Conservation (phyloP, 768 basidiomycete genomes). For the Phaeolepiota aurea region DNA sequence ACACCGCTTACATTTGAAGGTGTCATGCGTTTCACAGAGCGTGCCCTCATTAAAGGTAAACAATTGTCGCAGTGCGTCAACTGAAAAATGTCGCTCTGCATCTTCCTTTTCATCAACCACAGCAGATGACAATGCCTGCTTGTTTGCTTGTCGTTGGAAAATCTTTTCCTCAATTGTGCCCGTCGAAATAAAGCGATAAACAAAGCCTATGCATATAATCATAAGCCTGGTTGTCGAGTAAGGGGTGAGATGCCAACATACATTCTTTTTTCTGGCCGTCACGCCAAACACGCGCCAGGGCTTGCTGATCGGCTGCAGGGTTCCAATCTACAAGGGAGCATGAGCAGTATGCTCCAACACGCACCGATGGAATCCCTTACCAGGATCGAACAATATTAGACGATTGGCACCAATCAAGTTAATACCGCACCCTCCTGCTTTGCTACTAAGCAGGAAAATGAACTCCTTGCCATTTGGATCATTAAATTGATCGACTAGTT, state of each 20-base stretch:
- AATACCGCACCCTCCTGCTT: slow-evolving; percentile 95
- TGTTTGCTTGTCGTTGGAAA: slow-evolving; percentile 93
- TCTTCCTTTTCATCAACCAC: slow-evolving; percentile 98
- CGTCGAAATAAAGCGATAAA: slow-evolving; percentile 95
- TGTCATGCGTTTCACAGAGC: slow-evolving; percentile 91
- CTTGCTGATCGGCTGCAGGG: slow-evolving; percentile 96
- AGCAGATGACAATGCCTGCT: slow-evolving; percentile 95
- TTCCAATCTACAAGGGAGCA: slow-evolving; percentile 74
- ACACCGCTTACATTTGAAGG: slow-evolving; percentile 94
- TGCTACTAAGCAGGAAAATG: slow-evolving; percentile 88
- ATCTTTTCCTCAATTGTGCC: slow-evolving; percentile 99
- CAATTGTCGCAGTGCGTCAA: slow-evolving; percentile 81
- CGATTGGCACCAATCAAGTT: slow-evolving; percentile 95
- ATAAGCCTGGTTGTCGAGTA: not conserved
- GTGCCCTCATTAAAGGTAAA: slow-evolving; percentile 89
- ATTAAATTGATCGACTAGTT: slow-evolving; percentile 95
- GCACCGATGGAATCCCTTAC: slow-evolving; percentile 29
- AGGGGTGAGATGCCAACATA: slow-evolving; percentile 24
- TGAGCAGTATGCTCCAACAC: not conserved
- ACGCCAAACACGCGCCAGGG: slow-evolving; percentile 97
- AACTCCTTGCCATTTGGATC: slow-evolving; percentile 91
- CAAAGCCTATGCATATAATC: slow-evolving; percentile 58
- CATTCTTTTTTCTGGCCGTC: slow-evolving; percentile 99
- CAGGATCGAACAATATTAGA: slow-evolving; percentile 92
- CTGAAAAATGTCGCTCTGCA: slow-evolving; percentile 89